phyloP scores from a whole-genome alignment of 2,329 filamentous ascomycete genomes.

The Aspergillus latus region DNA sequence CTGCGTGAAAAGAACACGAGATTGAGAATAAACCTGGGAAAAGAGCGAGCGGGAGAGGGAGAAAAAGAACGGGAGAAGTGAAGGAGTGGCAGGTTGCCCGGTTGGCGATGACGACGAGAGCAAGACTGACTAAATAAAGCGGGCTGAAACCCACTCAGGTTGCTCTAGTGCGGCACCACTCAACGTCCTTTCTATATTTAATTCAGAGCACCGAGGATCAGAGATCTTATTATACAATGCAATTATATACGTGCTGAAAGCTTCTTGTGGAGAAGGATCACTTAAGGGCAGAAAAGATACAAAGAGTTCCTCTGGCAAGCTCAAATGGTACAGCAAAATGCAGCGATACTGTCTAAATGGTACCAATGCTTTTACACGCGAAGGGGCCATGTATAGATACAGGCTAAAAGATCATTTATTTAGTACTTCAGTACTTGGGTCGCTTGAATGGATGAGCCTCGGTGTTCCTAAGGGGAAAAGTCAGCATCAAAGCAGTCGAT shows the following conservation, averaged over 20 bases:
- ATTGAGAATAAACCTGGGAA: neutral
- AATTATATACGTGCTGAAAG: neutral
- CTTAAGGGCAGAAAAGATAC: neutral
- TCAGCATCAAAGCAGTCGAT: neutral
- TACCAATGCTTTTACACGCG: conserved; percentile 16
- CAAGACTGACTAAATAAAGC: conserved; percentile 9
- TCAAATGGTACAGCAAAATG: neutral
- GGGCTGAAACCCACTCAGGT: conserved; percentile 5
- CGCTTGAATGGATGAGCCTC: conserved; percentile 31
- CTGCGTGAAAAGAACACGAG: neutral
- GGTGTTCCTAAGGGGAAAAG: conserved; percentile 18
- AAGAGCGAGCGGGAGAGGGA: neutral
- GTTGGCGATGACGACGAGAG: conserved; percentile 12
- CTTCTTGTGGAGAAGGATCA: neutral
- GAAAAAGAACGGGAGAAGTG: neutral
- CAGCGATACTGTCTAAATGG: conserved; percentile 6
- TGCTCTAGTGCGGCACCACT: neutral
- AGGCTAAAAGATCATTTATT: neutral
- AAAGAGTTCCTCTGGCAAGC: neutral
- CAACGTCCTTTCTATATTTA: neutral
- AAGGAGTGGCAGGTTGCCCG: conserved; percentile 6
- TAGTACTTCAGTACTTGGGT: conserved; percentile 13
- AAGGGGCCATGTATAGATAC: neutral
- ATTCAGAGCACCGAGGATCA: neutral
- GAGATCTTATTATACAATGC: neutral